phyloP scores from a whole-genome alignment of 2,329 filamentous ascomycete species.

The Emergomyces pasteurianus region DNA sequence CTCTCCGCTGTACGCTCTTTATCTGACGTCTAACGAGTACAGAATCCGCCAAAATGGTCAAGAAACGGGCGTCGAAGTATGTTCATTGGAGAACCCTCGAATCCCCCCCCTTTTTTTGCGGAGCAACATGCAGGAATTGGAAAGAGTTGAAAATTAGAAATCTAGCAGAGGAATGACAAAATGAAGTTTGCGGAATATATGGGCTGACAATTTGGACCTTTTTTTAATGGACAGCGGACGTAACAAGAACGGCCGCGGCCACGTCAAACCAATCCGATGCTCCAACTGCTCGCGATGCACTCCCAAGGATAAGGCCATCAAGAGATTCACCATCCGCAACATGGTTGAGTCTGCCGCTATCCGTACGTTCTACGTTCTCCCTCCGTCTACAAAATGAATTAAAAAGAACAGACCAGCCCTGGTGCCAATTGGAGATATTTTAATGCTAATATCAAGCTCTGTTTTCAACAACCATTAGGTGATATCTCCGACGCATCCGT shows the following conservation, averaged over 20 bases:
- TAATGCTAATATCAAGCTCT: slow-evolving; percentile 1
- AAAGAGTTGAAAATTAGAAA: neutral
- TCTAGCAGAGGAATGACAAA: neutral
- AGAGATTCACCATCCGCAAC: slow-evolving; percentile 99
- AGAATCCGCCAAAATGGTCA: slow-evolving; percentile 52
- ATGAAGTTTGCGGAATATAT: neutral
- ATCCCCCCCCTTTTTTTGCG: neutral
- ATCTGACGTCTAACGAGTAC: slow-evolving; percentile 5
- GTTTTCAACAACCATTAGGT: slow-evolving; percentile 45
- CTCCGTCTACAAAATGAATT: neutral
- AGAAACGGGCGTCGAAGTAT: slow-evolving; percentile 66
- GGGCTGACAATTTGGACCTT: slow-evolving; percentile 4
- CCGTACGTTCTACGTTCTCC: slow-evolving; percentile 59
- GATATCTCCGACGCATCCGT: slow-evolving; percentile 99
- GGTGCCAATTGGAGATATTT: neutral
- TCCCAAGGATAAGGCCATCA: slow-evolving; percentile 99
- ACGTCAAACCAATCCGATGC: slow-evolving; percentile 98
- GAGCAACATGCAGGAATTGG: neutral
- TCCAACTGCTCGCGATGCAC: slow-evolving; percentile 83
- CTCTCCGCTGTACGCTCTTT: neutral
- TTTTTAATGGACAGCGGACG: slow-evolving; percentile 55
- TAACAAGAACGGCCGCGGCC: slow-evolving; percentile 99
- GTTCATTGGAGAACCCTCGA: slow-evolving; percentile 20
- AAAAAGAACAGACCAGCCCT: neutral
- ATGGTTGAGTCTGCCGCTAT: slow-evolving; percentile 99